Base-by-base conservation (phyloP, 2,329 filamentous ascomycete genomes). In the Cytospora leucostoma region DNA sequence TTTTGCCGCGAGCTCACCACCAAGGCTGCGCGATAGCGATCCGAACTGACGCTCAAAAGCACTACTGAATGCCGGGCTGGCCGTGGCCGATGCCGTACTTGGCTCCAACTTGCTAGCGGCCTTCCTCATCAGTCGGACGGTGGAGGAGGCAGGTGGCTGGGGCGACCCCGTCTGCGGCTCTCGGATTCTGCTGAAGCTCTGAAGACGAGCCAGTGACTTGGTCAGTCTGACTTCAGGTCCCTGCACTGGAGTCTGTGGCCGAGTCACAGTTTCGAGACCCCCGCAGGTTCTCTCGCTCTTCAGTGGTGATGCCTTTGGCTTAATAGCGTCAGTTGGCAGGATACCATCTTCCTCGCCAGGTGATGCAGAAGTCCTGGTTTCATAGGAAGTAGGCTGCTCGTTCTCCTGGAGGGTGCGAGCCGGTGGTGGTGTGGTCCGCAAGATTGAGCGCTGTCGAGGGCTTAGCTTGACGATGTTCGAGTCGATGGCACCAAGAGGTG, bases 401-500 rank as follows among this genome's bases (percentile, higher is more conserved):
- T 66, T 67, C 37, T 69, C 64, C 11, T 59, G 50, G 12, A 67
- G 56, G 13, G 50, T 40, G 32, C 40, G 44, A 21, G 63, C 57
- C 13, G 60, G 40, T 19, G 66, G 64, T 35, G 70, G 67, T 53
- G 67, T 66, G 27, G 44, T 61, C 8, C 66, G 59, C 52, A 68
- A 63, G 21, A 64, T 55, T 12, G 66, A 66, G 13, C 67, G 65
- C 37, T 70, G 66, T n/a, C 54, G 66, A 51, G 55, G 58, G 12
- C 67, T 66, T 4, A 65, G 33, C 57, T 69, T 71, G 35, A 68
- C 61, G 11, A 70, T 47, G 35, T 72, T 70, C n/a, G 67, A 67
- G 65, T 69, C 69, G 13, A 70, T 66, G 4, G 51, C 49, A 1
- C 64, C 56, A 21, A 71, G 51, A 12, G 70, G 68, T 7, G 68